Evolutionary conservation across 1,284 basidiomycete genomes (phyloP), one percentile per base, ranked within the genome.

Genomic region (Grifola frondosa): DNA sequence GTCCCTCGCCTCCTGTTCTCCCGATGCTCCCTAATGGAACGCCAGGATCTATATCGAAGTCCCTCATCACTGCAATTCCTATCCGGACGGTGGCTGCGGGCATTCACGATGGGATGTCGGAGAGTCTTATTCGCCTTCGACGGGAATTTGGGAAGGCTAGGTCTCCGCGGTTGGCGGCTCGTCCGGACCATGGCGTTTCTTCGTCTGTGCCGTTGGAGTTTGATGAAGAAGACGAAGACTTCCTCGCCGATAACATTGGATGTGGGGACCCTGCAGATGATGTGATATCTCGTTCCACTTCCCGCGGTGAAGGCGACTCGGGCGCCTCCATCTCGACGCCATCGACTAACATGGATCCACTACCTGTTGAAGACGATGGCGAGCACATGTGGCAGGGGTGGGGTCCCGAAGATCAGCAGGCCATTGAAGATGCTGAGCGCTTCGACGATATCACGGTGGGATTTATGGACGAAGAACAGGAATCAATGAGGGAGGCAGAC

Each of bases 21-120:
- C 90, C 91, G 0, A 88, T 88, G 75, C 71, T 88, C 30, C 89
- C 90, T 0, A 90, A 92, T 57, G 84, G 86, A 21, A 62, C 71
- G 1, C 65, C 70, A 24, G 68, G 73, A 1, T 60, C 70, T 6
- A 62, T 62, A 3, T 61, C 69, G 1, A 63, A 62, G 28, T 71
- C 73, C 3, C 71, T 81, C 57, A 66, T 71, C 34, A 68, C 68
- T 40, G 58, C 78, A 5, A 78, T 84, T 6, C 83, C 82, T 3
- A 81, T 86, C 23, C 65, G 75, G 13, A 69, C 66, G 24, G 65
- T 79, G 39, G 65, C 71, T 10, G 64, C 65, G 3, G 69, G 67
- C 7, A 60, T 81, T 33, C 73, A 74, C 19, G 81, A 81, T 43
- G 80, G 81, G 5, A 74, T 85, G 54, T 77, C 71, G 10, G 84